These are phyloP conservation scores for Gryganskiella cystojenkinii DNA, from an alignment of 192 early-diverging fungal genomes.

Conservation along the genomic window DNA sequence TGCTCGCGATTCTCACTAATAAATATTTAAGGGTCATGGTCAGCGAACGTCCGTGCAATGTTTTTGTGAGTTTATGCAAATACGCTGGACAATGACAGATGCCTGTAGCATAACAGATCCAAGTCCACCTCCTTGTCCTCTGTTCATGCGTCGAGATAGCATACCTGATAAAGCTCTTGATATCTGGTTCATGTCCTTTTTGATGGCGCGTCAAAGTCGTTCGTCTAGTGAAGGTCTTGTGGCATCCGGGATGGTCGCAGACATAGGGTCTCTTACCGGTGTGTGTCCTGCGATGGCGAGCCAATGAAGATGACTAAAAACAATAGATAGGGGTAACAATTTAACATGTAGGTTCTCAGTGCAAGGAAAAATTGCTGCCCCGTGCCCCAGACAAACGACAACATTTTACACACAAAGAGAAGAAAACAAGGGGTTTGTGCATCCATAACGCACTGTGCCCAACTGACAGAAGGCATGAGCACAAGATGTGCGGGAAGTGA, in stretches of 20 bases:
- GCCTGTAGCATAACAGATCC: too few species aligned
- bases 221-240: conserved; percentile 77
- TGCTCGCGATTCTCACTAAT: conserved; percentile 49
- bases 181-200: conserved; percentile 62
- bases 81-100: neutral
- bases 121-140: too few species aligned
- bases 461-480: neutral
- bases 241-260: conserved; percentile 72
- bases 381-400: neutral
- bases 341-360: neutral
- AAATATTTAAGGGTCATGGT: too few species aligned
- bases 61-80: neutral
- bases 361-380: too few species aligned
- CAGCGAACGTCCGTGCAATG: neutral
- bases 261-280: conserved; percentile 82
- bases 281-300: conserved; percentile 82
- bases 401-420: neutral
- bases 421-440: neutral
- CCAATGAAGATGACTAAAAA: conserved; percentile 74
- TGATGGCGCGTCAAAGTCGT: conserved; percentile 74
- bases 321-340: neutral
- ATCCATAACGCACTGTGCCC: too few species aligned
- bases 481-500: neutral
- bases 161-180: conserved; percentile 57
- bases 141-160: too few species aligned